Base-by-base conservation (phyloP, 108 stramenopile species). In the Nitzschia putrida region DNA sequence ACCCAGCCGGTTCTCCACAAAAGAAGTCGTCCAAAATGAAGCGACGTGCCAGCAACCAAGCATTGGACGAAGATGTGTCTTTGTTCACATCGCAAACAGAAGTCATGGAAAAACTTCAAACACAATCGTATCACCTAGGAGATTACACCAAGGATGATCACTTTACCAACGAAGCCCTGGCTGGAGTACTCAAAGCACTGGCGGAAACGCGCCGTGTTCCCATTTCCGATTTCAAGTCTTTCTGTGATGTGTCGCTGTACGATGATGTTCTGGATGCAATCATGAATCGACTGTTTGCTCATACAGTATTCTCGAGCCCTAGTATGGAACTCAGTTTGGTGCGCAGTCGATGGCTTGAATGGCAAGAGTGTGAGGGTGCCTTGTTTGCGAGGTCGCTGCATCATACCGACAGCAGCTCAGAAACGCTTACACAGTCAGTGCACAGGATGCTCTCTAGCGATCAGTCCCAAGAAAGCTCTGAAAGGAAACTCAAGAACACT, bases 111-210 rank as follows among this genome's bases (percentile, higher is more conserved):
- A 23, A 50, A 43, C 44, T 77, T 9, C 37, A 50, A n/a, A 43
- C 22, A 16, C 43, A 41, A 58, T 52, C 42, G 24, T 47, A 61
- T 12, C 22, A 63, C 13, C 49, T 76, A 53, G 53, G 69, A n/a
- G 61, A 76, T 21, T 68, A 61, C 61, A 58, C 52, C 0, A 20
- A 2, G 7, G 69, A 70, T 60, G 59, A 50, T 39, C 5, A 37
- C 11, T 1, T 25, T 14, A 45, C 26, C 75, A 92, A 96, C 8
- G 73, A 73, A 64, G 95, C 97, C 16, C 76, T 99, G 44, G 45
- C 96, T 5, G 38, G 75, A 21, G 99, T 98, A 1, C 96, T 91
- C 6, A 91, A 92, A 0, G 87, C 85, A 10, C 94, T 95, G 20
- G 76, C 55, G 55, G 54, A 78, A 52, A 95, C 96, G 38, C 29